Evolutionary conservation across 225 moss, liverwort and hornwort genomes (phyloP), one percentile per base, ranked within the genome.

Genomic region (Asterella californica): DNA sequence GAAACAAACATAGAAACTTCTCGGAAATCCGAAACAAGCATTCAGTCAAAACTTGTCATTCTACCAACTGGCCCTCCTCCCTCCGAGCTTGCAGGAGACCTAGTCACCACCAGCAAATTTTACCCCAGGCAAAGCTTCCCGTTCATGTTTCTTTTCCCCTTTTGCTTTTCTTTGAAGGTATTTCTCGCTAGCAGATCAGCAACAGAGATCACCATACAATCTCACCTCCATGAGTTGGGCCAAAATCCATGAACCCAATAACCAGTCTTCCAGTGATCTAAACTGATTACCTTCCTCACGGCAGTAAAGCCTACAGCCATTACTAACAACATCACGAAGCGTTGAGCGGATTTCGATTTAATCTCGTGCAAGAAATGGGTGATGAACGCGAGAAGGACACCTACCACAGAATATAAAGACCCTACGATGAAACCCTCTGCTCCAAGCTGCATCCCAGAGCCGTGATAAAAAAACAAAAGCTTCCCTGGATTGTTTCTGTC

Each of bases 221-320:
- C 48, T 87, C 88, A 92, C 36, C 90, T 92, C 99, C 95, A 95
- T 72, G 93, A 85, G 33, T 85, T 84, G 3, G 99, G 99, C 93
- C 93, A 99, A 79, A 89, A 99, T 25, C 88, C 95, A 86, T 95
- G 93, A 81, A 99, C 86, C 86, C 76, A 89, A 75, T 99, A 99
- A 25, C 99, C 99, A 14, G 99, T 99, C 83, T 99, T 99, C 99
- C 99, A 99, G 84, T 95, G 92, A 79, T 99, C 99, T 54, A 99
- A 82, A 79, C 81, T 81, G 27, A 95, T 84, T 53, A 99, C 99
- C 88, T 90, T 91, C 65, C 92, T 89, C 34, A 99, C 95, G 10
- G 99, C 93, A 15, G 88, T 36, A 73, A 95, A 93, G 74, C 95
- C 86, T 49, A 99, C 62, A 4, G 67, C 85, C 79, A 93, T 95